Conservation (phyloP, 495 filamentous ascomycete genomes). For the Penicillium fimorum region DNA sequence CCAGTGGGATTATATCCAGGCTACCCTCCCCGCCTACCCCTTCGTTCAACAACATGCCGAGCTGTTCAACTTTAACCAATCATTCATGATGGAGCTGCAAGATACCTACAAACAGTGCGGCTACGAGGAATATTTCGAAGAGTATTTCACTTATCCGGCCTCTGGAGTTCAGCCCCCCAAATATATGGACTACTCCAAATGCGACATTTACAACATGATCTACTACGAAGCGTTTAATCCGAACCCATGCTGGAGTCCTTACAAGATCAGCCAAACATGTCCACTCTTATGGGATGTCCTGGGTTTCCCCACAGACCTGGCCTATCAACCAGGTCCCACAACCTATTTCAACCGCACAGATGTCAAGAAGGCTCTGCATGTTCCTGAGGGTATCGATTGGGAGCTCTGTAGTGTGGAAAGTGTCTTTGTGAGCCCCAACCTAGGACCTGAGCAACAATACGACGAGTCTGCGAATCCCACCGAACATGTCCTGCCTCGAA, state of each 20-base stretch:
- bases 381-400: slow-evolving; percentile 1
- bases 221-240: neutral
- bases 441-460: neutral
- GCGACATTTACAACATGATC: slow-evolving; percentile 11
- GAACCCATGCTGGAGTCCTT: slow-evolving; percentile 8
- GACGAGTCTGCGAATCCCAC: slow-evolving; percentile 3
- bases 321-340: neutral
- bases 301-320: slow-evolving; percentile 3
- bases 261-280: slow-evolving; percentile 2
- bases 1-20: slow-evolving; percentile 10
- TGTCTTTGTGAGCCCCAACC: slow-evolving; percentile 1
- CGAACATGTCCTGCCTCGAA: neutral
- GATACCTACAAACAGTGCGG: slow-evolving; percentile 2
- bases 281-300: slow-evolving; percentile 5
- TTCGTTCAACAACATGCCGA: slow-evolving; percentile 4
- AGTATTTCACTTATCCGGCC: slow-evolving; percentile 7
- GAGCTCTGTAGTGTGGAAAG: slow-evolving; percentile 2
- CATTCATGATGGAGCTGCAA: neutral
- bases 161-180: slow-evolving; percentile 4
- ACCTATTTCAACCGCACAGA: slow-evolving; percentile 7
- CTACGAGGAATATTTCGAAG: slow-evolving; percentile 1
- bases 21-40: slow-evolving; percentile 3
- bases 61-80: slow-evolving; percentile 9
- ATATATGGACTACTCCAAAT: slow-evolving; percentile 1
- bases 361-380: slow-evolving; percentile 4